These are phyloP conservation scores for Coniferiporia weirii DNA, from an alignment of 1,284 basidiomycete genomes.

Conservation along the genomic window DNA sequence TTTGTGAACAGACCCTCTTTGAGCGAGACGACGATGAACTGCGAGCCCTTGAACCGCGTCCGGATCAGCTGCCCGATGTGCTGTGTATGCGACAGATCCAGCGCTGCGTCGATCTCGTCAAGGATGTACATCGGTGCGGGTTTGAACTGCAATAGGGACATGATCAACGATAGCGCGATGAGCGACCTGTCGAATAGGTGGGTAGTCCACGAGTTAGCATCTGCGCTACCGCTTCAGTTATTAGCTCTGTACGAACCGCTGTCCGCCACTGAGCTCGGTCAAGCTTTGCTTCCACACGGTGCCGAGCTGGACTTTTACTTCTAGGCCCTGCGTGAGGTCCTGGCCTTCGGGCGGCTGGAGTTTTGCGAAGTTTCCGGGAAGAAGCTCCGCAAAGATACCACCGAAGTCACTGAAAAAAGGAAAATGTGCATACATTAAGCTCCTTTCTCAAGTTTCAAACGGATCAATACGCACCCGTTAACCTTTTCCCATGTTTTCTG, in stretches of 20 bases:
- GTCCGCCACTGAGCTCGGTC: conserved; percentile 95
- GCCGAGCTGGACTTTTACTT: conserved; percentile 95
- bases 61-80: conserved; percentile 96
- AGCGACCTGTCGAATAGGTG: conserved; percentile 74
- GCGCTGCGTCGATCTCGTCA: conserved; percentile 96
- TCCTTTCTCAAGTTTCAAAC: background rate
- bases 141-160: conserved; percentile 98
- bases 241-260: conserved; percentile 58
- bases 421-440: background rate
- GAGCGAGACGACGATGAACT: conserved; percentile 96
- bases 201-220: background rate
- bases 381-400: conserved; percentile 90
- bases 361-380: conserved; percentile 97
- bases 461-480: conserved; percentile 58
- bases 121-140: conserved; percentile 99
- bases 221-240: background rate
- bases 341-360: conserved; percentile 91
- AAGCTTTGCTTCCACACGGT: conserved; percentile 96
- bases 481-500: conserved; percentile 97
- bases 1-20: conserved; percentile 98
- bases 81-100: conserved; percentile 94
- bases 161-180: conserved; percentile 95
- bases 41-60: conserved; percentile 95
- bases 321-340: conserved; percentile 91
- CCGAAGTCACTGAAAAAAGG: conserved; percentile 78